Conservation (phyloP, 441 rosid species). For the Isatis lusitanica region DNA sequence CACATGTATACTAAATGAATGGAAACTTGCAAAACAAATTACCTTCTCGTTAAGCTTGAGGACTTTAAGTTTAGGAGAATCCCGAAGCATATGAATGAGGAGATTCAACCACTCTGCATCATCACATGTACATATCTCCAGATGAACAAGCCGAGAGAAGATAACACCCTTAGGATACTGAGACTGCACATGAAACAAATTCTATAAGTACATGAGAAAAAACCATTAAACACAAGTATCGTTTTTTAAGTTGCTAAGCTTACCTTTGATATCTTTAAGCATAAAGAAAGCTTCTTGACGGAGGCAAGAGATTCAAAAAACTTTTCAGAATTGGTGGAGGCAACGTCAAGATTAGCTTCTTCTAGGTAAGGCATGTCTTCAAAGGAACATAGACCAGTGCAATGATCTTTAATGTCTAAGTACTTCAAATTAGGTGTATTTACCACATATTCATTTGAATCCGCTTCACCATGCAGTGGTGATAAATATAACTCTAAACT, state of each 20-base stretch:
- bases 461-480: not conserved
- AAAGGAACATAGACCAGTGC: not conserved
- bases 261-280: not conserved
- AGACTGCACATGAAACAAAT: not conserved
- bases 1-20: not conserved
- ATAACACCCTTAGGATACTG: not conserved
- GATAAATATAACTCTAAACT: not conserved
- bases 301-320: constrained; percentile 7
- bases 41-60: constrained; percentile 4
- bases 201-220: not conserved
- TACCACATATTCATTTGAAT: not conserved
- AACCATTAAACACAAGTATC: not conserved
- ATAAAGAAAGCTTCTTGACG: constrained; percentile 3
- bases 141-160: constrained; percentile 6
- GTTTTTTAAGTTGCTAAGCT: not conserved
- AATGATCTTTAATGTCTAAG: not conserved
- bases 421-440: constrained; percentile 9
- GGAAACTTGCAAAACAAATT: not conserved
- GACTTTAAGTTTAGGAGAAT: constrained; percentile 3
- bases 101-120: not conserved
- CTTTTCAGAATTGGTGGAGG: not conserved
- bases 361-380: constrained; percentile 11
- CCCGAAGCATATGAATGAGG: not conserved
- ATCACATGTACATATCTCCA: constrained; percentile 10
- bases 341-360: constrained; percentile 5